Conservation (phyloP, 75 land plant genomes). For the Picea glauca region DNA sequence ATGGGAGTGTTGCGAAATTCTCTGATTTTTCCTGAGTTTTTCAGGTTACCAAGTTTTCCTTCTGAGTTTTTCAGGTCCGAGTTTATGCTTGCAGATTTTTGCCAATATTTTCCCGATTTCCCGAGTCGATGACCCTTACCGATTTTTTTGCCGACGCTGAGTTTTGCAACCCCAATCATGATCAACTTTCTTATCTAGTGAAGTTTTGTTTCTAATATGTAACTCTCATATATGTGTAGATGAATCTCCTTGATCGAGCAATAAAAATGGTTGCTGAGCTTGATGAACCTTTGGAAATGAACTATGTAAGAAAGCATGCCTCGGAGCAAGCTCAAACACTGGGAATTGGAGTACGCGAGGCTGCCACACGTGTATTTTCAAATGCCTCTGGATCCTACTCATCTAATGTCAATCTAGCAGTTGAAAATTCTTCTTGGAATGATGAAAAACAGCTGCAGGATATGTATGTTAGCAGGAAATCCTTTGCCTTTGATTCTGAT, state of each 20-base stretch:
- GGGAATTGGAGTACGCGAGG: conserved; percentile 69
- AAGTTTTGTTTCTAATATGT: not conserved
- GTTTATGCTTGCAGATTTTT: too few species aligned
- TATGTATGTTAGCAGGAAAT: conserved; percentile 95
- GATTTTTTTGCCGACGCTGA: not conserved
- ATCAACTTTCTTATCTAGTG: not conserved
- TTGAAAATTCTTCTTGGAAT: conserved; percentile 99
- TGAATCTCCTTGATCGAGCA: conserved; percentile 97
- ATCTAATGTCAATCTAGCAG: conserved; percentile 96
- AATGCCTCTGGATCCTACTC: conserved; percentile 99
- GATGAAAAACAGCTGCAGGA: conserved; percentile 99
- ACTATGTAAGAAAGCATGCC: conserved; percentile 95
- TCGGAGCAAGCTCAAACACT: conserved; percentile 71
- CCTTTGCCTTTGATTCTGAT: conserved; percentile 96
- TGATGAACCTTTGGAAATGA: conserved; percentile 91
- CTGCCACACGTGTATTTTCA: conserved; percentile 93
- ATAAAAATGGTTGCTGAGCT: conserved; percentile 99
- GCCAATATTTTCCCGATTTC: too few species aligned
- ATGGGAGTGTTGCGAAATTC: not conserved
- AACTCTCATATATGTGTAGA: conserved; percentile 38
- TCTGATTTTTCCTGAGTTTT: too few species aligned
- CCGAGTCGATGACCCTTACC: too few species aligned
- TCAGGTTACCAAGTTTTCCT: too few species aligned
- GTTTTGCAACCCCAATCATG: not conserved
- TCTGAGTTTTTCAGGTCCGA: too few species aligned